Base-by-base conservation (phyloP, 2,329 filamentous ascomycete species). In the Bipolaris bicolor region DNA sequence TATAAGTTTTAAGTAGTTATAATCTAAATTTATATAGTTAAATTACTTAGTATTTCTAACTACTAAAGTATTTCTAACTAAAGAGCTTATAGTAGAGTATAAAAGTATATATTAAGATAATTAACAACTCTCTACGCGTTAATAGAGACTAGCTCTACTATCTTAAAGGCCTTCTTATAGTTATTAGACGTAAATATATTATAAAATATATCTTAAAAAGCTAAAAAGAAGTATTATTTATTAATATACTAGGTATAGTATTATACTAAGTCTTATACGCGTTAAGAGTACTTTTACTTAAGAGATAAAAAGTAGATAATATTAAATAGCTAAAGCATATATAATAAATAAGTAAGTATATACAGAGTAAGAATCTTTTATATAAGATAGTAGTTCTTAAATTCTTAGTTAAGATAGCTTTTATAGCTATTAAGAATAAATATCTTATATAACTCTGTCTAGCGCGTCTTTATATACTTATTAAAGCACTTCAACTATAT, bases 351-450 rank as follows among this genome's bases (percentile, higher is more conserved):
- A 29, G 26, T 10, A 29, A 3, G 7, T 10, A 29, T 29, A 29
- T 10, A 29, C 9, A 29, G 26, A 10, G 26, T 29, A 29, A 29
- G 26, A 3, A 29, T 29, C 1, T 9, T 29, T 10, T 29, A 10
- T 29, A 29, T 29, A 10, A 9, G 9, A 10, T 10, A 29, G 1
- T 29, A 29, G 9, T 29, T 10, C 7, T 10, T 29, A 29, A 29
- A 9, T 29, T 29, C 26, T 29, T 29, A 10, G 7, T 29, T 29
- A 9, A 29, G 7, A 3, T 29, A 10, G 26, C 43, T 63, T 22
- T 57, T 24, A 57, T 62, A 31, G 49, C 57, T 18, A 24, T 64
- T 48, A 34, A 66, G 36, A 29, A 66, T 59, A 44, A 66, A 53
- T n/a, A 66, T 52, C 5, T 7, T 29, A 10, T 29, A 29, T 10